Evolutionary conservation across 164 flowering plant genomes (phyloP).

Genomic region (Aristolochia contorta): DNA sequence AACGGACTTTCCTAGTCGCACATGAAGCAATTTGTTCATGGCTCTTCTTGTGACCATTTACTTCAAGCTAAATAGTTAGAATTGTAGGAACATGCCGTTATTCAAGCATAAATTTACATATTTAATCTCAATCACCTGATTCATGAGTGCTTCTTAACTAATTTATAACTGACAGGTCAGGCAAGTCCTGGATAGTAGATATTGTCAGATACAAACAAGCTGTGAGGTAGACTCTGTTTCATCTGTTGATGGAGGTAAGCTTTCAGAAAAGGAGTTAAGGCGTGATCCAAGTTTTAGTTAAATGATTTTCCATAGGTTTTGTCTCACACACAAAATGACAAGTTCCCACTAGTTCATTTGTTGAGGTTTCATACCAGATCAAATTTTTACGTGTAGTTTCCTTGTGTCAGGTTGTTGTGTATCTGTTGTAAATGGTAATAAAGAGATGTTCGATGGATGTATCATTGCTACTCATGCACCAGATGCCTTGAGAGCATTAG

Average conservation of each 20-base stretch:
- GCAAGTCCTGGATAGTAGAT: slow-evolving; percentile 45
- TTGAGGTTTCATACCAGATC: too few relatives aligned
- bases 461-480: slow-evolving; percentile 75
- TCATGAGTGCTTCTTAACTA: background rate
- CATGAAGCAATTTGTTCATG: too few relatives aligned
- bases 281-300: background rate
- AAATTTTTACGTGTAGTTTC: too few relatives aligned
- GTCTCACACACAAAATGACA: too few relatives aligned
- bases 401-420: slow-evolving; percentile 53
- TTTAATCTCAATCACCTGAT: too few relatives aligned
- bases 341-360: too few relatives aligned
- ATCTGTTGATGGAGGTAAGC: slow-evolving; percentile 47
- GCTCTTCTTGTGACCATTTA: too few relatives aligned
- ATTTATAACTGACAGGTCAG: slow-evolving; percentile 39
- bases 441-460: slow-evolving; percentile 46
- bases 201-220: slow-evolving; percentile 52
- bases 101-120: too few relatives aligned
- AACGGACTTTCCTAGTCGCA: too few relatives aligned
- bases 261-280: background rate
- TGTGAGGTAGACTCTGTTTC: slow-evolving; percentile 52
- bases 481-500: slow-evolving; percentile 58
- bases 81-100: too few relatives aligned
- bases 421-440: slow-evolving; percentile 34
- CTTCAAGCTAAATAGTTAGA: too few relatives aligned
- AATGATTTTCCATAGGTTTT: background rate